These are phyloP conservation scores for Gossypium sturtianum DNA, from an alignment of 345 rosid species.

Conservation along the genomic window DNA sequence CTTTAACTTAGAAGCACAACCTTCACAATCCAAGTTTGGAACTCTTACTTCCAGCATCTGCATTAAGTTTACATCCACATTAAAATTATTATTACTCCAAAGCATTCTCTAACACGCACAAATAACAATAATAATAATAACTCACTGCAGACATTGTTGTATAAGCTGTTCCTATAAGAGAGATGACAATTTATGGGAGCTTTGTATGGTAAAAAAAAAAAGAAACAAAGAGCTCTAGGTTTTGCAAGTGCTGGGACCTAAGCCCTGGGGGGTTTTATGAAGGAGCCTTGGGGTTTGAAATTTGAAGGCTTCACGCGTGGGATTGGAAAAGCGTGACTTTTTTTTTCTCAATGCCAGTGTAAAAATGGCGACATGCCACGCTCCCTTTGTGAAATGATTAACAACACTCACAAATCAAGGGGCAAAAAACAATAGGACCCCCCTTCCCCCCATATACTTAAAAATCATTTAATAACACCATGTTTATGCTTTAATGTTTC, in stretches of 20 bases:
- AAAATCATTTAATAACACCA: background rate
- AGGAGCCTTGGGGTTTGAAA: conserved; percentile 48
- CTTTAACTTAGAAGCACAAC: conserved; percentile 86
- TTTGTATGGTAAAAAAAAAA: background rate
- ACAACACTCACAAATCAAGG: background rate
- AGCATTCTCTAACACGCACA: background rate
- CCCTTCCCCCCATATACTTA: background rate
- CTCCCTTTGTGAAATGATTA: conserved; percentile 9
- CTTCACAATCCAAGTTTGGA: conserved; percentile 87
- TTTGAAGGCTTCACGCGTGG: conserved; percentile 54
- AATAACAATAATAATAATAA: background rate
- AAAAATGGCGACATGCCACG: conserved; percentile 1
- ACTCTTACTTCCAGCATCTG: conserved; percentile 85
- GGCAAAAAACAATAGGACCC: background rate
- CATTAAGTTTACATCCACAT: background rate
- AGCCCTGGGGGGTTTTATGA: background rate
- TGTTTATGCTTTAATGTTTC: background rate
- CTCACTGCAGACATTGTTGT: conserved; percentile 34
- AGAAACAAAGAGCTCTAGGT: background rate
- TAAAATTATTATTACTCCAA: background rate
- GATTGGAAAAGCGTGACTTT: conserved; percentile 37
- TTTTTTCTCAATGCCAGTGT: conserved; percentile 7
- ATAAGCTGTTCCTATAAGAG: conserved; percentile 4
- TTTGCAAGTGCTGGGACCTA: conserved; percentile 1
- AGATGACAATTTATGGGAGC: background rate